phyloP scores from a whole-genome alignment of 1,139 yeast genomes.

The Diutina mesorugosa region DNA sequence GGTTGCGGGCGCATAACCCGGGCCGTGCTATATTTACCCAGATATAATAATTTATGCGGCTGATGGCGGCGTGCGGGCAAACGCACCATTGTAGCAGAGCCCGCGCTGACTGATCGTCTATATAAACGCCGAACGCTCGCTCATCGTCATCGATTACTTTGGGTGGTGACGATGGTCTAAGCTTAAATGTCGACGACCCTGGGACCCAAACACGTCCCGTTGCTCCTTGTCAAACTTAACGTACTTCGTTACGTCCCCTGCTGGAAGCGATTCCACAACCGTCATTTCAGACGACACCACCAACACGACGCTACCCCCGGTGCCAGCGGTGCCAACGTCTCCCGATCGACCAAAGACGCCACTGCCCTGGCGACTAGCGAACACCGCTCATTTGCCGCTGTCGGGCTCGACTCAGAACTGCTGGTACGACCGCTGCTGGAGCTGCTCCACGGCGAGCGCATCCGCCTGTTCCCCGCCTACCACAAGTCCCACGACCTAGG shows the following conservation, averaged over 20 bases:
- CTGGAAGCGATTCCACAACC: neutral
- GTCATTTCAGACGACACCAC: neutral
- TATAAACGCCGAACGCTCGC: neutral
- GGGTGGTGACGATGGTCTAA: neutral
- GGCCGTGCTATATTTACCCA: neutral
- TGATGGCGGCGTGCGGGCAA: neutral
- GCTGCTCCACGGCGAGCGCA: neutral
- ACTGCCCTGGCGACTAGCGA: no score
- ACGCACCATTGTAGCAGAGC: neutral
- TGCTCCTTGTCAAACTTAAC: neutral
- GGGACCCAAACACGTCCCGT: neutral
- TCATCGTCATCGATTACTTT: neutral
- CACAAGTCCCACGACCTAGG: neutral
- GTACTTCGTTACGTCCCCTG: neutral
- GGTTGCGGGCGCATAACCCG: neutral
- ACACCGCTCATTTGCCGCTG: neutral
- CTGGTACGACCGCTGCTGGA: neutral
- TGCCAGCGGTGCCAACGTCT: neutral
- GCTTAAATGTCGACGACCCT: neutral
- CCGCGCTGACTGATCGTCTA: neutral
- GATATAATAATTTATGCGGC: neutral
- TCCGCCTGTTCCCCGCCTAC: neutral
- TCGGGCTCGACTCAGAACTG: neutral
- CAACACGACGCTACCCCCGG: neutral
- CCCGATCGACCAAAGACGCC: neutral